Evolutionary conservation across 495 filamentous ascomycete species (phyloP).

Genomic region (Cercophora newfieldiana): DNA sequence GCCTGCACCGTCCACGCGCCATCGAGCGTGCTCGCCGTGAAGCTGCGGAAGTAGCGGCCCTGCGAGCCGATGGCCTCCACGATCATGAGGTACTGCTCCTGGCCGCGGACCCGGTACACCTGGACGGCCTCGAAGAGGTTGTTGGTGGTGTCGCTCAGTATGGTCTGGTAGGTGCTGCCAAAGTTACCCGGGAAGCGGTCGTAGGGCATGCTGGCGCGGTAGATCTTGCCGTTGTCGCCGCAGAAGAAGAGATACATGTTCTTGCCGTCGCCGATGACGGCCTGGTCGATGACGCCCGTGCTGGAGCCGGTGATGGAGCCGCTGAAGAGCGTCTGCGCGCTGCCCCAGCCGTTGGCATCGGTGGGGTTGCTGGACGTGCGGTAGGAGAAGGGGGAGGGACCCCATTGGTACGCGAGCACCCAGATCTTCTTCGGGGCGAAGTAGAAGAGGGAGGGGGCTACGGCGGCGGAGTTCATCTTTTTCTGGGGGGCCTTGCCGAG

Average conservation of each 20-base stretch:
- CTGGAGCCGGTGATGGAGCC: constrained; percentile 51
- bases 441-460: constrained; percentile 63
- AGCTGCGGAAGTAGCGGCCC: constrained; percentile 66
- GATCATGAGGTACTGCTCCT: constrained; percentile 61
- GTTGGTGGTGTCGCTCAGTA: constrained; percentile 54
- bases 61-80: constrained; percentile 59
- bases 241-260: constrained; percentile 67
- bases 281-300: constrained; percentile 59
- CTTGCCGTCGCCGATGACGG: constrained; percentile 57
- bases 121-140: constrained; percentile 65
- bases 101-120: constrained; percentile 59
- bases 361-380: constrained; percentile 57
- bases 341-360: constrained; percentile 58
- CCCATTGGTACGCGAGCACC: constrained; percentile 65
- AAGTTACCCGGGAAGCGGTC: constrained; percentile 60
- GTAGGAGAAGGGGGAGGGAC: constrained; percentile 58
- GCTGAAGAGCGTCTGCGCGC: constrained; percentile 54
- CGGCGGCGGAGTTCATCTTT: constrained; percentile 47
- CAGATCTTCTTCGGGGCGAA: constrained; percentile 60
- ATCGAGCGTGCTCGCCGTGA: constrained; percentile 53
- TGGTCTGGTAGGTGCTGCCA: constrained; percentile 45
- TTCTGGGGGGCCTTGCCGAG: constrained; percentile 57
- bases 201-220: constrained; percentile 60
- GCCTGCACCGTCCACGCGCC: constrained; percentile 58
- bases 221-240: constrained; percentile 66